A percentile compares a stretch with the other conserved stretches of the same genome.
These are phyloP conservation scores for Porodaedalea pini DNA, from an alignment of 1,284 basidiomycete species.

Conservation along the genomic window DNA sequence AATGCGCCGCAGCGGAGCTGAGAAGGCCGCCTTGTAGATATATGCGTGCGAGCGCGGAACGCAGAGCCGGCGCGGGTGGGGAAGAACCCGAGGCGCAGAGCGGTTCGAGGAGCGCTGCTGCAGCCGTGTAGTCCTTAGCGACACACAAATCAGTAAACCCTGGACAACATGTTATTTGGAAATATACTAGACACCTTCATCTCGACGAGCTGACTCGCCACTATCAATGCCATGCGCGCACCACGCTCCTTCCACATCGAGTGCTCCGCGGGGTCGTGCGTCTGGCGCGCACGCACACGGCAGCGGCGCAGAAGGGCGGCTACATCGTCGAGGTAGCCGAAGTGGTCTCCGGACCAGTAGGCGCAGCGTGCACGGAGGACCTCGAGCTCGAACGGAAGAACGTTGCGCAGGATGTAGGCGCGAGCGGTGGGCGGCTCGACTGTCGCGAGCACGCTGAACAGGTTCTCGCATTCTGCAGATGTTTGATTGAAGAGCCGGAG, in stretches of 20 bases:
- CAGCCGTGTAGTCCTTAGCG: slow-evolving; percentile 64
- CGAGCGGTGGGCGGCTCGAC: slow-evolving; percentile 50
- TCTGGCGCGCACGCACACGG: slow-evolving; percentile 52
- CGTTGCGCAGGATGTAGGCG: slow-evolving; percentile 50
- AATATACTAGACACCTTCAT: slow-evolving; percentile 49
- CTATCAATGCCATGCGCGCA: slow-evolving; percentile 62
- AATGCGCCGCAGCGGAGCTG: slow-evolving; percentile 49
- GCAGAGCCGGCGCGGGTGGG: slow-evolving; percentile 48
- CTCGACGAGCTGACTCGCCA: slow-evolving; percentile 71
- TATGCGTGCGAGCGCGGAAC: slow-evolving; percentile 65
- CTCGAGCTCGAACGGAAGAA: slow-evolving; percentile 77
- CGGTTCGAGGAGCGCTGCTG: slow-evolving; percentile 58
- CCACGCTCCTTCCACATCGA: slow-evolving; percentile 80
- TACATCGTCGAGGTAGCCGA: slow-evolving; percentile 75
- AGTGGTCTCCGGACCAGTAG: slow-evolving; percentile 72
- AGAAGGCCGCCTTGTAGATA: slow-evolving; percentile 71
- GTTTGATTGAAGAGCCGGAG: slow-evolving; percentile 79
- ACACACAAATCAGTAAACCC: not conserved
- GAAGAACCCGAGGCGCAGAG: slow-evolving; percentile 44
- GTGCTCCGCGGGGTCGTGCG: slow-evolving; percentile 39
- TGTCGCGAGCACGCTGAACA: slow-evolving; percentile 66
- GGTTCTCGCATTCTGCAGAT: slow-evolving; percentile 71
- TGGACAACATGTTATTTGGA: not conserved
- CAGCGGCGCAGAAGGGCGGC: slow-evolving; percentile 76
- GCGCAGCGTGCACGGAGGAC: slow-evolving; percentile 67